A percentile compares a stretch with the other conserved stretches of the same genome.
Evolutionary conservation across 2,329 filamentous ascomycete species (phyloP).

Genomic region (Dichotomopilus funicola): DNA sequence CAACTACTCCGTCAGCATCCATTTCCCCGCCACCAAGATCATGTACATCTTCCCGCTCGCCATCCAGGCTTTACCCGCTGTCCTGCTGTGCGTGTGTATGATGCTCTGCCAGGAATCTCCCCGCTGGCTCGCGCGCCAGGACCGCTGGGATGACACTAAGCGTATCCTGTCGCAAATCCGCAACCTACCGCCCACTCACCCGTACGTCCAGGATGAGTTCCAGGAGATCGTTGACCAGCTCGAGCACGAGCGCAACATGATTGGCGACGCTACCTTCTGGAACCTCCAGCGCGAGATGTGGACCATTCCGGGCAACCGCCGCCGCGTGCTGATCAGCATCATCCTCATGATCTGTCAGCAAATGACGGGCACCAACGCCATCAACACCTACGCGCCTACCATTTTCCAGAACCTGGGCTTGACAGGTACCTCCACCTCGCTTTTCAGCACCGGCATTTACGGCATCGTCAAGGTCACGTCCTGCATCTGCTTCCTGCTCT

Average conservation of each 20-base stretch:
- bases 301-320: constrained; percentile 42
- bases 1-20: constrained; percentile 39
- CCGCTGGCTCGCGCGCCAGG: constrained; percentile 57
- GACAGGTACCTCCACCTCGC: constrained; percentile 42
- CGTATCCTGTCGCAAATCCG: constrained; percentile 49
- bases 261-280: constrained; percentile 46
- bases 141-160: constrained; percentile 58
- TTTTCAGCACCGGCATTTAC: constrained; percentile 58
- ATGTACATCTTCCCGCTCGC: constrained; percentile 55
- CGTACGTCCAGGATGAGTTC: constrained; percentile 53
- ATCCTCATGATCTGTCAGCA: constrained; percentile 61
- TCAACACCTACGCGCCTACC: constrained; percentile 31
- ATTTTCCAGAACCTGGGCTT: constrained; percentile 32
- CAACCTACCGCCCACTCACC: constrained; percentile 44
- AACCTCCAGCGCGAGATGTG: constrained; percentile 60
- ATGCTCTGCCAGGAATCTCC: constrained; percentile 58
- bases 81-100: constrained; percentile 54
- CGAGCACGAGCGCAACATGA: constrained; percentile 54
- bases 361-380: constrained; percentile 47
- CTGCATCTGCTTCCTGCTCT: constrained; percentile 52
- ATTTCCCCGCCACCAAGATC: constrained; percentile 32
- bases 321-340: constrained; percentile 40
- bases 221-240: constrained; percentile 55
- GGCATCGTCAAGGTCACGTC: constrained; percentile 55
- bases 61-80: constrained; percentile 56